Percentiles rank a stretch among this genome's conserved stretches.
Evolutionary conservation across 2,329 filamentous ascomycete species (phyloP).

Genomic region (Fusarium phyllophilum): DNA sequence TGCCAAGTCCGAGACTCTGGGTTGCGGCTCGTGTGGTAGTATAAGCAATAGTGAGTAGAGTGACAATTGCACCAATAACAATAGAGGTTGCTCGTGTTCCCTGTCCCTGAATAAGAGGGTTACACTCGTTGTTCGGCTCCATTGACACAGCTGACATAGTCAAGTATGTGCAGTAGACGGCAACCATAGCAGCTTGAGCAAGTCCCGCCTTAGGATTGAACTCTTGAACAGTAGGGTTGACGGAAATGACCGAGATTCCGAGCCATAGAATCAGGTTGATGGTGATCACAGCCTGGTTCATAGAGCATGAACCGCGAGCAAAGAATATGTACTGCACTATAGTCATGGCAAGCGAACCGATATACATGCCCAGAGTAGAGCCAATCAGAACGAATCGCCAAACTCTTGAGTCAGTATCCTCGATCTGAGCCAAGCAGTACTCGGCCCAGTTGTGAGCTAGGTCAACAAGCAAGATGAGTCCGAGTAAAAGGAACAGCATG

Average conservation of each 20-base stretch:
- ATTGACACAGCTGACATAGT: slow-evolving; percentile 98
- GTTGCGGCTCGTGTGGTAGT: slow-evolving; percentile 97
- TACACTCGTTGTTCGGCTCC: slow-evolving; percentile 97
- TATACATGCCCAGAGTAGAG: slow-evolving; percentile 93
- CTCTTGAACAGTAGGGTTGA: slow-evolving; percentile 90
- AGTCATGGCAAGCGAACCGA: slow-evolving; percentile 91
- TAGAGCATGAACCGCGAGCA: slow-evolving; percentile 80
- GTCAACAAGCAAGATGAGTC: slow-evolving; percentile 91
- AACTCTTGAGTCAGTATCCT: slow-evolving; percentile 82
- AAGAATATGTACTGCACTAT: slow-evolving; percentile 98
- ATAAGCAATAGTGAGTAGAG: slow-evolving; percentile 96
- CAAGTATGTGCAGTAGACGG: slow-evolving; percentile 97
- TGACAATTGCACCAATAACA: slow-evolving; percentile 92
- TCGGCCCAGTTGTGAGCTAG: slow-evolving; percentile 97
- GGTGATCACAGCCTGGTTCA: slow-evolving; percentile 97
- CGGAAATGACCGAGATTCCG: slow-evolving; percentile 81
- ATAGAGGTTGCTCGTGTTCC: slow-evolving; percentile 91
- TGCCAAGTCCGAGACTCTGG: slow-evolving; percentile 79
- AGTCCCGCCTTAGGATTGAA: slow-evolving; percentile 93
- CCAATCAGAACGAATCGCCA: slow-evolving; percentile 92
- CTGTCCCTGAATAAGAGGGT: slow-evolving; percentile 86
- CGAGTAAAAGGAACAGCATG: slow-evolving; percentile 92
- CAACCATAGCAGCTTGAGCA: slow-evolving; percentile 97
- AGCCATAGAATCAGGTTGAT: slow-evolving; percentile 90
- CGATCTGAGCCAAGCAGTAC: slow-evolving; percentile 93